Conservation (phyloP, 179 eudicot genomes). For the Silene noctiflora region DNA sequence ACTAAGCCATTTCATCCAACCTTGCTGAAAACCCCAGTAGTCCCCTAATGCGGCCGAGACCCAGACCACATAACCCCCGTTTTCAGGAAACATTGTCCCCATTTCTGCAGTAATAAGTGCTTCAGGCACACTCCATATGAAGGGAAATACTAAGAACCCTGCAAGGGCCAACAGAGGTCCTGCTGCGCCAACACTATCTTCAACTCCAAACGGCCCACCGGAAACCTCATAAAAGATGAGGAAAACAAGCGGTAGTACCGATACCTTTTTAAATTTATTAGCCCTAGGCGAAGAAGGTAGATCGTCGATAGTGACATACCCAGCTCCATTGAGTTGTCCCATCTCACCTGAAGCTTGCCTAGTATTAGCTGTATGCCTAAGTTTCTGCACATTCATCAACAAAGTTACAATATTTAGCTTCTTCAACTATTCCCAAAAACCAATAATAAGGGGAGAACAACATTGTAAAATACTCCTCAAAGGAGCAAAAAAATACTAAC, state of each 20-base stretch:
- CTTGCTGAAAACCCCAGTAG: slow-evolving; percentile 45
- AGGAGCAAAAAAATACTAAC: not conserved
- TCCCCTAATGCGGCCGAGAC: slow-evolving; percentile 42
- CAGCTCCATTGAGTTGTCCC: slow-evolving; percentile 34
- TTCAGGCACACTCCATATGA: slow-evolving; percentile 45
- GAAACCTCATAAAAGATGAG: slow-evolving; percentile 47
- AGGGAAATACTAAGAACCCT: slow-evolving; percentile 41
- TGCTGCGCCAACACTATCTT: slow-evolving; percentile 46
- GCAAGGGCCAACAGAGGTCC: slow-evolving; percentile 41
- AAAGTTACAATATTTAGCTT: slow-evolving; percentile 13
- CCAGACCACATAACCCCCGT: slow-evolving; percentile 47
- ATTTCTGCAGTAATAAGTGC: slow-evolving; percentile 43
- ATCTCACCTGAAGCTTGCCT: slow-evolving; percentile 37
- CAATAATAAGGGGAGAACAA: not conserved
- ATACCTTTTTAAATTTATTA: slow-evolving; percentile 28
- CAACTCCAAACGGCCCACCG: slow-evolving; percentile 43
- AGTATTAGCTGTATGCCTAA: slow-evolving; percentile 27
- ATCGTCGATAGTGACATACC: slow-evolving; percentile 27
- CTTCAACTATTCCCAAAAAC: not conserved
- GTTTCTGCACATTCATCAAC: slow-evolving; percentile 33
- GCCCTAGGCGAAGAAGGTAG: slow-evolving; percentile 28
- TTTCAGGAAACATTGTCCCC: slow-evolving; percentile 47
- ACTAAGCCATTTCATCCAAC: slow-evolving; percentile 49
- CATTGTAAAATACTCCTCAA: not conserved
- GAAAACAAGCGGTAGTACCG: slow-evolving; percentile 38